Evolutionary conservation across 169 alveolate species (phyloP).

Genomic region (Plasmodium gonderi): DNA sequence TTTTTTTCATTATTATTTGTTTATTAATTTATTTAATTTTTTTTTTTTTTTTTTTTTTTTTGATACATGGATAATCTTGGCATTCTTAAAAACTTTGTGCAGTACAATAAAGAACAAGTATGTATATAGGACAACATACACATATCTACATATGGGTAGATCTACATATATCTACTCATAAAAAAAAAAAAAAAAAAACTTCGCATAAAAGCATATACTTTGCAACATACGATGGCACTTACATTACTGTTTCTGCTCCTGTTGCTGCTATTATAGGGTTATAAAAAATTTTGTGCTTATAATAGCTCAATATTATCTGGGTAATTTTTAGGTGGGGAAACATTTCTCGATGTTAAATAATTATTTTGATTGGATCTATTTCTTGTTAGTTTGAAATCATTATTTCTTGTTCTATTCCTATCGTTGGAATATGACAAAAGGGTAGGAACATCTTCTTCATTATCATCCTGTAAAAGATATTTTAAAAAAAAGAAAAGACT

Average conservation of each 20-base stretch:
- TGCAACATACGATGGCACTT: background rate
- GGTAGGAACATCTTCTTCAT: slow-evolving; percentile 86
- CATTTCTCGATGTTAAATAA: slow-evolving; percentile 31
- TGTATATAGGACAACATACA: too few species aligned
- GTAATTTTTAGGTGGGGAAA: slow-evolving; percentile 34
- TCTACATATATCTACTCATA: background rate
- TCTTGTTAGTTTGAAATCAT: slow-evolving; percentile 49
- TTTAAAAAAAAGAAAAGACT: background rate
- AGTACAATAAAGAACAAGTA: too few species aligned
- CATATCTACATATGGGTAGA: background rate
- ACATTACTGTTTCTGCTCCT: background rate
- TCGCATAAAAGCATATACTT: background rate
- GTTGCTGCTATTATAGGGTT: background rate
- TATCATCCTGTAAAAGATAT: slow-evolving; percentile 54
- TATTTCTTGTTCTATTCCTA: slow-evolving; percentile 57
- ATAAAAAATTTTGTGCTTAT: background rate
- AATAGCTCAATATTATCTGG: slow-evolving; percentile 63
- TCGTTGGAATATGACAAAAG: slow-evolving; percentile 74
- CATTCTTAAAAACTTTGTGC: background rate
- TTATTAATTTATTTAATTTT: background rate
- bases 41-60: background rate
- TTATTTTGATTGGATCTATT: slow-evolving; percentile 67
- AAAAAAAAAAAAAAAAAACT: background rate
- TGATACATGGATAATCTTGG: background rate
- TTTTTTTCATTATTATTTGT: background rate